phyloP scores from a whole-genome alignment of 495 filamentous ascomycete genomes.

The Penicillium psychrofluorescens region DNA sequence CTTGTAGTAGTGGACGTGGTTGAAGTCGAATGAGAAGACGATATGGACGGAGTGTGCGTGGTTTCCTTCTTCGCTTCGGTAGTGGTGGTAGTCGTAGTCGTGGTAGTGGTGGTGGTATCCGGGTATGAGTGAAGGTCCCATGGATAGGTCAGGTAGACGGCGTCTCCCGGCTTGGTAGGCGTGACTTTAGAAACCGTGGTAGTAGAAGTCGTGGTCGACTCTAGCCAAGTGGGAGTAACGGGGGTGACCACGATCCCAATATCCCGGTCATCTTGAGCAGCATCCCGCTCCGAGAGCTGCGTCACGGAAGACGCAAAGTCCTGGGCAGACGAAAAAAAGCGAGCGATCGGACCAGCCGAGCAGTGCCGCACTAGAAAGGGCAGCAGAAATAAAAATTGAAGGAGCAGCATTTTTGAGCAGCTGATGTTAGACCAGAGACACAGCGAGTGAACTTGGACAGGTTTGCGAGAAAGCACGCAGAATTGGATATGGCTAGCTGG shows the following conservation, averaged over 20 bases:
- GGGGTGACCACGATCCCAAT: neutral
- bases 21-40: no score
- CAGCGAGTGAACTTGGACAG: no score
- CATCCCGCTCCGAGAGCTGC: neutral
- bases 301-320: neutral
- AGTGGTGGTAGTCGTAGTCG: no score
- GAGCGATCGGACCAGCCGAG: slow-evolving; percentile 34
- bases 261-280: no score
- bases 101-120: no score
- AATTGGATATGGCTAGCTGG: no score
- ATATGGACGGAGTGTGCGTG: no score
- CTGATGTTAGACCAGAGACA: no score
- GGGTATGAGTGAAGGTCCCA: neutral
- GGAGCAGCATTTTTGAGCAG: slow-evolving; percentile 15
- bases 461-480: no score
- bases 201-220: neutral
- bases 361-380: slow-evolving; percentile 13
- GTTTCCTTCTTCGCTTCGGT: no score
- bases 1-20: no score
- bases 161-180: neutral
- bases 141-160: neutral
- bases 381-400: slow-evolving; percentile 8
- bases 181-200: neutral
- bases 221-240: neutral
- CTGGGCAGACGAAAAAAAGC: slow-evolving; percentile 1